phyloP scores from a whole-genome alignment of 1,284 basidiomycete genomes.

The Moesziomyces sp. region DNA sequence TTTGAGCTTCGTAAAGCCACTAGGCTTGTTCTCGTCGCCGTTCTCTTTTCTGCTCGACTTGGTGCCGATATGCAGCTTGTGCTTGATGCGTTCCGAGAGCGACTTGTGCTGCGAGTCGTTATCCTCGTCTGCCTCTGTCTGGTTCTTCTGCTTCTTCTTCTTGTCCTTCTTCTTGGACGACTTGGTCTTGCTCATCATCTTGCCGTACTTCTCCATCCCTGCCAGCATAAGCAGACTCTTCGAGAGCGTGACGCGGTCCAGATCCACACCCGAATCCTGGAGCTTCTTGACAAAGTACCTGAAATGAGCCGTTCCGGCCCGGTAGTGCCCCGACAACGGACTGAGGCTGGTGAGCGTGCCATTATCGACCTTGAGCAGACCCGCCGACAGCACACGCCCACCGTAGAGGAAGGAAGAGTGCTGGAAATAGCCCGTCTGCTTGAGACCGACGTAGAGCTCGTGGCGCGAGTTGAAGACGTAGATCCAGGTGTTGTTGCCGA shows the following conservation, averaged over 20 bases:
- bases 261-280: conserved; percentile 52
- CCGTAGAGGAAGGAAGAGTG: conserved; percentile 61
- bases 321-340: conserved; percentile 58
- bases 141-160: conserved; percentile 29
- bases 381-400: conserved; percentile 55
- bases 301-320: conserved; percentile 55
- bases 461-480: conserved; percentile 60
- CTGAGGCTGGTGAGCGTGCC: conserved; percentile 49
- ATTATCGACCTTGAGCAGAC: conserved; percentile 52
- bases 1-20: conserved; percentile 14
- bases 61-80: conserved; percentile 14
- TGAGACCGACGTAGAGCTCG: conserved; percentile 59
- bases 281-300: conserved; percentile 57
- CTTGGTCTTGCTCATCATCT: conserved; percentile 48
- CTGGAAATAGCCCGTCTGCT: conserved; percentile 61
- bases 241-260: conserved; percentile 49
- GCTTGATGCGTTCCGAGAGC: conserved; percentile 11
- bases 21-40: conserved; percentile 17
- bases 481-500: conserved; percentile 55
- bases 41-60: conserved; percentile 3
- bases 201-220: conserved; percentile 58
- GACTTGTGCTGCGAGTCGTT: conserved; percentile 10
- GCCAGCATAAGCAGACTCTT: conserved; percentile 52
- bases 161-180: conserved; percentile 19
- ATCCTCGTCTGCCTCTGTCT: conserved; percentile 3